Evolutionary conservation across 306 rosid species (phyloP).

Genomic region (Quercus cerris): DNA sequence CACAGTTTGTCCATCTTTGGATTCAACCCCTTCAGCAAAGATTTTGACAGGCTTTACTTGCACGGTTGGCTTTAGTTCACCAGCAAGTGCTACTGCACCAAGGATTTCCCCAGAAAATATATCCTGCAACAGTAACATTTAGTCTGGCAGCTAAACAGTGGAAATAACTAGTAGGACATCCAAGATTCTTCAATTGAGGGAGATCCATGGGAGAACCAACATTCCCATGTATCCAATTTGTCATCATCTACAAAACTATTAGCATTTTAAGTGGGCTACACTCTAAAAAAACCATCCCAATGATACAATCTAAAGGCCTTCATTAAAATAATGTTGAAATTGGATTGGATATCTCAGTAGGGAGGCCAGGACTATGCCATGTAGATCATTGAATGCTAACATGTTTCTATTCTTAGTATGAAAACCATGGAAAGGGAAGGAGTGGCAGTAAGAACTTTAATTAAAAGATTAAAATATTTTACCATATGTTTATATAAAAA

Average conservation of each 20-base stretch:
- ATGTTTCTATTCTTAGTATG: background rate
- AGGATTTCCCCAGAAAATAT: constrained; percentile 75
- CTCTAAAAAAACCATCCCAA: too few species aligned
- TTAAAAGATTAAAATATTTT: constrained; percentile 4
- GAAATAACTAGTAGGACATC: too few species aligned
- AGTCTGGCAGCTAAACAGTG: too few species aligned
- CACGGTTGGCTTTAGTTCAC: constrained; percentile 37
- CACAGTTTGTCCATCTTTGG: constrained; percentile 57
- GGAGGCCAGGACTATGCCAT: background rate
- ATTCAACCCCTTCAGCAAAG: constrained; percentile 50
- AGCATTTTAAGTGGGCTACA: background rate
- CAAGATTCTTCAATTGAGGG: too few species aligned
- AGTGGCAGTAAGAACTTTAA: background rate
- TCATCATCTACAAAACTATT: background rate
- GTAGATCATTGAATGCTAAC: background rate
- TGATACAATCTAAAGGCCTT: background rate
- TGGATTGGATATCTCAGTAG: background rate
- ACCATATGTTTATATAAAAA: constrained; percentile 77
- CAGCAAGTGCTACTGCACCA: constrained; percentile 53
- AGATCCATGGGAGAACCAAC: background rate
- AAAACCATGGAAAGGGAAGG: background rate
- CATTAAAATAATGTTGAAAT: background rate
- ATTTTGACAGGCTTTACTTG: constrained; percentile 45
- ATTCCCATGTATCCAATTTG: background rate
- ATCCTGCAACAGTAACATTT: constrained; percentile 42